Percentiles rank a stretch among this genome's conserved stretches.
Evolutionary conservation across 768 basidiomycete species (phyloP).

Genomic region (Amanita fuliginea): DNA sequence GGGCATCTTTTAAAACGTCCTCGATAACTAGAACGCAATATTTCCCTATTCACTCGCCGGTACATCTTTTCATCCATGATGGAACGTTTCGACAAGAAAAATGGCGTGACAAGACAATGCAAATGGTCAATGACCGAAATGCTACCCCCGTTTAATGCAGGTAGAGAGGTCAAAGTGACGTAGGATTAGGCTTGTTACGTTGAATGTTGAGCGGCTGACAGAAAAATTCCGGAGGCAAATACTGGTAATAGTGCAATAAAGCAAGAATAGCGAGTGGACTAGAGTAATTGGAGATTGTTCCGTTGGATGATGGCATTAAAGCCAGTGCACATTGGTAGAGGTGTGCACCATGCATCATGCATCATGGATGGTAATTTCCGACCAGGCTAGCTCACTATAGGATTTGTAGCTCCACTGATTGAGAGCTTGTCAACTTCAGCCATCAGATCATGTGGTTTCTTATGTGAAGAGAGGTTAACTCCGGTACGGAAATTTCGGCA

Average conservation of each 20-base stretch:
- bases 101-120: slow-evolving; percentile 3
- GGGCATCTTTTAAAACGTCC: slow-evolving; percentile 1
- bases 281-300: neutral
- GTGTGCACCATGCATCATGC: neutral
- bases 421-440: neutral
- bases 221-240: neutral
- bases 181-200: slow-evolving; percentile 3
- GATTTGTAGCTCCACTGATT: neutral
- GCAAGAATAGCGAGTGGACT: too few species aligned
- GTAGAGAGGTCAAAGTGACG: slow-evolving; percentile 2
- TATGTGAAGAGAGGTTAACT: neutral
- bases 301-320: neutral
- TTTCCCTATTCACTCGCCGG: slow-evolving; percentile 4
- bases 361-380: neutral
- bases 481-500: neutral
- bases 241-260: neutral
- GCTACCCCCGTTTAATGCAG: neutral
- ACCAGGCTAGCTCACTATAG: neutral
- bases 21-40: neutral
- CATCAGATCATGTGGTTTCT: neutral
- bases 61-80: neutral
- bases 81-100: slow-evolving; percentile 1
- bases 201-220: neutral
- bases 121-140: neutral
- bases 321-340: too few species aligned